phyloP scores from a whole-genome alignment of 306 rosid genomes.

The Pachyrhizus erosus region DNA sequence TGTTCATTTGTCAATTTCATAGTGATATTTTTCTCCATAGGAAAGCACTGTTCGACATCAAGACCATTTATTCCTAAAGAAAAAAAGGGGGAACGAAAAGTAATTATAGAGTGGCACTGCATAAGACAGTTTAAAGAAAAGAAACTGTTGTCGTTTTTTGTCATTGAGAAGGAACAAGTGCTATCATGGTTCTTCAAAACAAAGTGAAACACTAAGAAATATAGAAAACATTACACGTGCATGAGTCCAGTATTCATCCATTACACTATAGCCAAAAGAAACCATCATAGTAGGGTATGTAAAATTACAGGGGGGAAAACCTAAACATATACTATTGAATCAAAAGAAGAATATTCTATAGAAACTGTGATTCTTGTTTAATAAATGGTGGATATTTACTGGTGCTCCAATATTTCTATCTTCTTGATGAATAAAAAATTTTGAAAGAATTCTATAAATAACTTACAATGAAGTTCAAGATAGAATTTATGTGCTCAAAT shows the following conservation, averaged over 20 bases:
- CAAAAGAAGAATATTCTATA: slow-evolving; percentile 2
- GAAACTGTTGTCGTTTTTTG: not conserved
- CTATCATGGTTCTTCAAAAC: slow-evolving; percentile 14
- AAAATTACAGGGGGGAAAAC: not conserved
- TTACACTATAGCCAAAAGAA: slow-evolving; percentile 36
- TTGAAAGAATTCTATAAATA: slow-evolving; percentile 2
- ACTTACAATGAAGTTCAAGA: slow-evolving; percentile 16
- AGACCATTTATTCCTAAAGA: slow-evolving; percentile 64
- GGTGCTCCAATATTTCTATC: not conserved
- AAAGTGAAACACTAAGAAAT: slow-evolving; percentile 30
- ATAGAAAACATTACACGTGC: slow-evolving; percentile 21
- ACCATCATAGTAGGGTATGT: slow-evolving; percentile 19
- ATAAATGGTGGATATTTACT: not conserved
- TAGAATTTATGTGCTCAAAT: slow-evolving; percentile 35
- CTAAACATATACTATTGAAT: slow-evolving; percentile 8
- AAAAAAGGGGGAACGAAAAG: slow-evolving; percentile 7
- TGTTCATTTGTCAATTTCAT: slow-evolving; percentile 78
- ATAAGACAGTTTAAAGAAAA: not conserved
- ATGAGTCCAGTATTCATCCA: slow-evolving; percentile 26
- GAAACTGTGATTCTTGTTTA: not conserved
- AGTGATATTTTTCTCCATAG: slow-evolving; percentile 77
- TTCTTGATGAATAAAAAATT: not conserved
- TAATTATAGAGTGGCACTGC: slow-evolving; percentile 45
- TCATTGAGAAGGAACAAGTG: not conserved
- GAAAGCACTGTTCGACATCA: slow-evolving; percentile 85